These are phyloP conservation scores for Heterococcus sp. DNA, from an alignment of 108 stramenopile genomes.

Conservation along the genomic window DNA sequence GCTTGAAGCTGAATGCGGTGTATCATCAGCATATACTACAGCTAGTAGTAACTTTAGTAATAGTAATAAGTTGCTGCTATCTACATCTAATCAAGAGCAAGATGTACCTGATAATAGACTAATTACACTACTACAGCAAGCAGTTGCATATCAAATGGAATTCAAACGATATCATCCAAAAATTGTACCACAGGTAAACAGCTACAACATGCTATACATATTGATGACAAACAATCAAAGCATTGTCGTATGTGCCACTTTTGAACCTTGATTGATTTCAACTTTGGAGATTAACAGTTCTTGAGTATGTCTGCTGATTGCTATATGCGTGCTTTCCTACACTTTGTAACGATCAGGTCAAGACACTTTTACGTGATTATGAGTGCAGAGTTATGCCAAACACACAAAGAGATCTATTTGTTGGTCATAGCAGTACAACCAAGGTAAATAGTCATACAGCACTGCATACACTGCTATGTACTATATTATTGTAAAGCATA, in stretches of 20 bases:
- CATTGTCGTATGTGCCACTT: no score
- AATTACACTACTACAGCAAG: conserved; percentile 46
- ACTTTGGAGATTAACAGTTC: no score
- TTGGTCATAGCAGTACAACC: conserved; percentile 5
- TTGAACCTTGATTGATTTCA: no score
- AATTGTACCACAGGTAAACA: neutral
- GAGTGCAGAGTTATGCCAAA: conserved; percentile 29
- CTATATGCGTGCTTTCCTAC: no score
- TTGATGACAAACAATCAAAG: no score
- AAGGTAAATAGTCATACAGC: conserved; percentile 5
- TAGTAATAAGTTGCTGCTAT: conserved; percentile 8
- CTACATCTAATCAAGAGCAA: no score
- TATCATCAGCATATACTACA: neutral
- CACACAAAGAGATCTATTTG: neutral
- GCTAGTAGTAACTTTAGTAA: conserved; percentile 5
- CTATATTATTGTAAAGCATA: no score
- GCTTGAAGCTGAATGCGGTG: neutral
- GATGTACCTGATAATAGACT: conserved; percentile 22
- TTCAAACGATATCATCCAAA: conserved; percentile 16
- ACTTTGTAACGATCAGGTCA: no score
- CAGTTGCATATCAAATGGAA: conserved; percentile 37
- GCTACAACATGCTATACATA: no score
- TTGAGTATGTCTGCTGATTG: no score
- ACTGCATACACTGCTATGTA: no score
- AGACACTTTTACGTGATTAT: conserved; percentile 15